phyloP scores from a whole-genome alignment of 2,329 filamentous ascomycete species.

The Stenocarpella maydis region DNA sequence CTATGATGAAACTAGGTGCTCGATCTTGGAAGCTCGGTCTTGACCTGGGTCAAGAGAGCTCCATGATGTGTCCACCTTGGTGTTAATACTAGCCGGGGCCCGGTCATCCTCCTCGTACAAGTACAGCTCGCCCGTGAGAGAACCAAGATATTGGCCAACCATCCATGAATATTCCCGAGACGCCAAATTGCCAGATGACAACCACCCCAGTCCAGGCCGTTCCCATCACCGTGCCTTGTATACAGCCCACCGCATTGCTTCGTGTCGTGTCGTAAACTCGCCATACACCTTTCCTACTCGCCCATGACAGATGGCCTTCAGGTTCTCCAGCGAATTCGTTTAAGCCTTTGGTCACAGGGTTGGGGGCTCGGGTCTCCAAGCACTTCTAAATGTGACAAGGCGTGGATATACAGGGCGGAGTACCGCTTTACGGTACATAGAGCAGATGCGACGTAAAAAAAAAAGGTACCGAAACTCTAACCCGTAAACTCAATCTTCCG shows the following conservation, averaged over 20 bases:
- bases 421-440: conserved; percentile 32
- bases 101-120: conserved; percentile 11
- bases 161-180: conserved; percentile 19
- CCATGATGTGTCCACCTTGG: neutral
- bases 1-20: neutral
- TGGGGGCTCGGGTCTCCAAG: neutral
- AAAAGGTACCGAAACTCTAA: conserved; percentile 22
- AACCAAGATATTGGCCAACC: neutral
- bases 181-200: conserved; percentile 15
- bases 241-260: conserved; percentile 10
- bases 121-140: neutral
- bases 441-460: conserved; percentile 19
- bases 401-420: conserved; percentile 33
- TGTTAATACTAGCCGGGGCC: neutral
- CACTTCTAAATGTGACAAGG: conserved; percentile 18
- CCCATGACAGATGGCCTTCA: neutral
- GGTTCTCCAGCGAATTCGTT: neutral
- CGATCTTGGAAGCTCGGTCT: neutral
- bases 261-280: conserved; percentile 21
- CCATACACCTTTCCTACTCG: neutral
- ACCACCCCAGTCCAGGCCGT: neutral
- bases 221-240: neutral
- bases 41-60: neutral
- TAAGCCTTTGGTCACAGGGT: neutral
- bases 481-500: neutral